Evolutionary conservation across 2,329 filamentous ascomycete genomes (phyloP), one percentile per base, ranked within the genome.

Genomic region (Tolypocladium sp.): DNA sequence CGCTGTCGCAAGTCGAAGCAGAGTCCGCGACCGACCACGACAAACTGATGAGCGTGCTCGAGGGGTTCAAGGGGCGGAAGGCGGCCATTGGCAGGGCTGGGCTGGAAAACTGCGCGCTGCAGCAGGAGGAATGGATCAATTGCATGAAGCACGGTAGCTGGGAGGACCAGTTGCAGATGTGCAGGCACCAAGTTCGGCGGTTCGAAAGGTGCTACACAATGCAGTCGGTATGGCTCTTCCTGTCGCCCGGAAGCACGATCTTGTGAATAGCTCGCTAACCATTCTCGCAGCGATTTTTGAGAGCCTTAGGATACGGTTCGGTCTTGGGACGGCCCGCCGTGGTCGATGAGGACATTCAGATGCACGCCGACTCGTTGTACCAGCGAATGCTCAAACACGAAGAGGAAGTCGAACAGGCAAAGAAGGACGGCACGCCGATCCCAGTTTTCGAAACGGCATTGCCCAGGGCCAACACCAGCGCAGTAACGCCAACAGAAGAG

Each of bases 291-390:
- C 89, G 93, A 72, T 92, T 99, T 66, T 77, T 99, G 35, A 92
- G 93, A 73, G 92, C 92, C 1, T 76, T 99, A 22, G 94, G 94
- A 5, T 97, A 97, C 71, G 82, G 95, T 40, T 83, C 85, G 9
- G 84, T 84, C 33, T 78, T 84, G 62, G 83, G 88, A 52, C 83
- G 86, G 27, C 77, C 87, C 10, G 76, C 81, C 0, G 81, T 86
- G 37, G 82, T 90, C 57, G 90, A 96, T 67, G 92, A 97, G 71
- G 84, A 88, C 65, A 91, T 99, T 62, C 94, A 97, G 74, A 91
- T 97, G 87, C 92, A 97, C 72, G 93, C 93, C 60, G 94, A 99
- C 76, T 85, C 84, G 63, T 80, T 99, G 46, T 99, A 92, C 74
- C 89, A 93, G 68, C 85, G 89, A 66, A 91, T 97, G 87, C 74